A percentile compares a stretch with the other conserved stretches of the same genome.
Conservation (phyloP, 768 basidiomycete genomes). For the Phaeolepiota aurea region DNA sequence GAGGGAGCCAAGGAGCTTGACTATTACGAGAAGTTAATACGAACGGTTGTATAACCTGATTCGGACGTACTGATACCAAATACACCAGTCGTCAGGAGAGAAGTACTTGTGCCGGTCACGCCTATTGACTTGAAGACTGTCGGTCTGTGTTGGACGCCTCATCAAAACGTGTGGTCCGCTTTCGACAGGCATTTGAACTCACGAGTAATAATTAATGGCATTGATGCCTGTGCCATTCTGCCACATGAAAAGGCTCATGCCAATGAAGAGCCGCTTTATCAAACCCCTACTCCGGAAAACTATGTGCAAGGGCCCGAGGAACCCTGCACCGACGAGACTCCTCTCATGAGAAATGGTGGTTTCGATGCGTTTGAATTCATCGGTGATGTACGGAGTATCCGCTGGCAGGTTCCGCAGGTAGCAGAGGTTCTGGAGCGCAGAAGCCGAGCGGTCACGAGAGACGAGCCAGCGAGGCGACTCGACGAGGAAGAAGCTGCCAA, state of each 20-base stretch:
- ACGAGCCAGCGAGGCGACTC: constrained; percentile 30
- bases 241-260: constrained; percentile 29
- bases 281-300: constrained; percentile 18
- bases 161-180: not conserved
- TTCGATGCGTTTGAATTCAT: constrained; percentile 24
- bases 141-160: constrained; percentile 15
- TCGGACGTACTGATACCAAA: constrained; percentile 35
- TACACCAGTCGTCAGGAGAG: constrained; percentile 37
- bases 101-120: constrained; percentile 23
- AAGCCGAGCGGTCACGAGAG: constrained; percentile 21
- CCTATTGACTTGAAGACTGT: constrained; percentile 42
- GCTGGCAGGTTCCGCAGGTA: constrained; percentile 21
- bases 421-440: constrained; percentile 22
- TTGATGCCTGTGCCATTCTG: constrained; percentile 41
- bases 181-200: too few relatives aligned
- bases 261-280: constrained; percentile 25
- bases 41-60: not conserved
- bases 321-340: constrained; percentile 22
- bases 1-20: constrained; percentile 26
- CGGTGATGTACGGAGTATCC: constrained; percentile 19
- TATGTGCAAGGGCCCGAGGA: constrained; percentile 21
- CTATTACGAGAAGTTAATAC: constrained; percentile 6
- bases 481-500: constrained; percentile 21
- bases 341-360: constrained; percentile 23
- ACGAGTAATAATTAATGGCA: constrained; percentile 37